Base-by-base conservation (phyloP, 2,329 filamentous ascomycete genomes). In the Colletotrichum plurivorum region DNA sequence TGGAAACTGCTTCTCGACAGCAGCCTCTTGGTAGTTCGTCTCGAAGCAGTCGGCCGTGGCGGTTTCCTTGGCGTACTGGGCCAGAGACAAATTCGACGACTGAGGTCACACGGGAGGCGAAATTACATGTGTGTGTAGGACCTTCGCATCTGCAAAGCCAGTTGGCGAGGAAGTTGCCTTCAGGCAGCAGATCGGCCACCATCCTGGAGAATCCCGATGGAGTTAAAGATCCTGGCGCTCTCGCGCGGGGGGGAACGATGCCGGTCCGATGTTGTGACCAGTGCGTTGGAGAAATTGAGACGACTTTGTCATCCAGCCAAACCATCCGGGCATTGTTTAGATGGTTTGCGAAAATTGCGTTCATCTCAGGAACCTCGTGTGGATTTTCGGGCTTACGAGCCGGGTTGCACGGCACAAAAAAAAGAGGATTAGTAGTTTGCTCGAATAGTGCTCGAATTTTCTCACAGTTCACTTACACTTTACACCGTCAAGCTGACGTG, bases 381-480 rank as follows among this genome's bases (percentile, higher is more conserved):
- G 20, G 15, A 27, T 20, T 15, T 15, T 36, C 31, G 31, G 31
- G 10, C 8, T 36, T 36, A 36, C 31, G 13, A 27, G 36, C 2
- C 20, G 46, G 58, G 58, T 16, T 52, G 58, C 16, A 31, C 58
- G 58, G 58, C 58, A 61, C 20, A 27, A 27, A 10, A 27, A 10
- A 9, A 36, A 36, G 31, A 36, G 10, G 31, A 36, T 36, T 36
- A 36, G 31, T 10, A 8, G 8, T 22, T 22, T 36, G 31, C 31
- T 36, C 31, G 31, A 43, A 52, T 25, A 36, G 36, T 46, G 56
- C 57, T 60, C 57, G 57, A 60, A 60, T 52, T 46, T 39, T 31
- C 41, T 43, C 51, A 20, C 31, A 36, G 31, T 36, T 22, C 39
- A 39, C 58, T 52, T 15, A 43, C 49, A 46, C 45, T 46, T 46